Evolutionary conservation across 164 flowering plant genomes (phyloP), one percentile per base, ranked within the genome.

Genomic region (Liquidambar formosana): DNA sequence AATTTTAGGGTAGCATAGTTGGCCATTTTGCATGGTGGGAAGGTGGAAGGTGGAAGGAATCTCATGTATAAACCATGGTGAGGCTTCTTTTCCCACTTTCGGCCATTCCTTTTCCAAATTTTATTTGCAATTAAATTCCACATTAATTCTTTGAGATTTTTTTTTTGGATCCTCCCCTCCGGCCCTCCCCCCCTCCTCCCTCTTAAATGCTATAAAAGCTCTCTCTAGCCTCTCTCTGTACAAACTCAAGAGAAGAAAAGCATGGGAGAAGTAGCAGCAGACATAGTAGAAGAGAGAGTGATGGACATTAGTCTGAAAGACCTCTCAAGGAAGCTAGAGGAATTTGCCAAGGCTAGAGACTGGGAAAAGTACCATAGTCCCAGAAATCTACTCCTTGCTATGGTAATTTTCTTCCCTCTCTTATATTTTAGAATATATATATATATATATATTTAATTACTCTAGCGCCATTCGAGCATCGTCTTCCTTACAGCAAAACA

Each of bases 331-430:
- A 79, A 79, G 71, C 89, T 86, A 44, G 87, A 84, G 63, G 91
- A 89, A 27, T 89, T 87, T 73, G 87, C 89, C 5, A 85, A 77
- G 73, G 86, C 75, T 25, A 82, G 93, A 77, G 82, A 85, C 52
- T 89, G 91, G 93, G 93, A 87, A 47, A 76, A 83, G 74, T 84
- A 79, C 68, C 91, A 89, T 57, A 89, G 84, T 67, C 93, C 91
- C 1, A 83, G 93, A 49, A 89, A 89, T 79, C 81, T 89, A 9
- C 91, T 89, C 47, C 86, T 89, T 76, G 93, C 93, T 2, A 79
- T 87, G 93, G 93, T 86, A 83, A 81, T 22, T 28, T 33, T 12
- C 12, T 63, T 33, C 18, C 58, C 16, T 33, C 6, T 33, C 41
- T 33, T 33, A 33, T 33, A 33, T 33, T 33, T 33, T n/a, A n/a